These are phyloP conservation scores for Nothophytophthora sp. DNA, from an alignment of 352 stramenopile species.

Conservation along the genomic window DNA sequence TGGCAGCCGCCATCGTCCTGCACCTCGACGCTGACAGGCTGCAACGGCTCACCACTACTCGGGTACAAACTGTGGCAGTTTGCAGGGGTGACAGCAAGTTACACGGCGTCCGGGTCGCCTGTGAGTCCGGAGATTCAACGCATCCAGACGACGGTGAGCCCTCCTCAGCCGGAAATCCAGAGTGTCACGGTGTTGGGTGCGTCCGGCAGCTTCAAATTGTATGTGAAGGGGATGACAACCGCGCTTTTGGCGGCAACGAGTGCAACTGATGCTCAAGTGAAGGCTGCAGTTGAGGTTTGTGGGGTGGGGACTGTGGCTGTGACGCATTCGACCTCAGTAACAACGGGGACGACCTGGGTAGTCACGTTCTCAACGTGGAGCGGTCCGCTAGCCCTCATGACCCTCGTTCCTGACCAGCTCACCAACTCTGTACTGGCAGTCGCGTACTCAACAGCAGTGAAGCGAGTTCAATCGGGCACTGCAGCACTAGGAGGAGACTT, in stretches of 20 bases:
- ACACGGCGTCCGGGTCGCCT: slow-evolving; percentile 77
- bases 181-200: slow-evolving; percentile 60
- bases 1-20: slow-evolving; percentile 70
- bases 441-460: slow-evolving; percentile 54
- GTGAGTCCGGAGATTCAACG: slow-evolving; percentile 91
- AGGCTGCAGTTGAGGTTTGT: slow-evolving; percentile 54
- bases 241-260: slow-evolving; percentile 47
- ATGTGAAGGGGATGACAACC: slow-evolving; percentile 62
- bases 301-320: slow-evolving; percentile 60
- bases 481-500: slow-evolving; percentile 77
- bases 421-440: slow-evolving; percentile 47
- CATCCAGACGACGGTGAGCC: slow-evolving; percentile 77
- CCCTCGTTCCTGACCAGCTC: slow-evolving; percentile 59
- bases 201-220: slow-evolving; percentile 72
- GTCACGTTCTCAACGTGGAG: slow-evolving; percentile 63
- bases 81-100: slow-evolving; percentile 63
- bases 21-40: slow-evolving; percentile 73
- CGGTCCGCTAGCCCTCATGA: slow-evolving; percentile 48
- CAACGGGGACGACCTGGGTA: slow-evolving; percentile 62
- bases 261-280: slow-evolving; percentile 39
- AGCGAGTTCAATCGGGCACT: slow-evolving; percentile 38
- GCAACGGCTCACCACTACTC: slow-evolving; percentile 77
- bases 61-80: slow-evolving; percentile 96
- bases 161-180: slow-evolving; percentile 73
- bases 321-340: slow-evolving; percentile 25